Conservation (phyloP, 768 basidiomycete species). For the Lactifluus hygrophoroides region DNA sequence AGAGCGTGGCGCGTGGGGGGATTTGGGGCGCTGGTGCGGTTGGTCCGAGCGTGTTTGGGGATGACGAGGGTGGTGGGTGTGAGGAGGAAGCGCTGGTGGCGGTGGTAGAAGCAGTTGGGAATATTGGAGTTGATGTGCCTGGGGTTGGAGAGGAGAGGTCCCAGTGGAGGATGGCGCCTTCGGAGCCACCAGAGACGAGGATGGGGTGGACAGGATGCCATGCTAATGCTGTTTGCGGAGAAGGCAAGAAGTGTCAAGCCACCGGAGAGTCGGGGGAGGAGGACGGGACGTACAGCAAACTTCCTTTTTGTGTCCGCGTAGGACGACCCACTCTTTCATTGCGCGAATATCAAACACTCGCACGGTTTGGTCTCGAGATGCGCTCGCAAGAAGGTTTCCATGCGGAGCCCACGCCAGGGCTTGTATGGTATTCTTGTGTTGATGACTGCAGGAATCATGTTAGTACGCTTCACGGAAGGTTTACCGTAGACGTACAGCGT, state of each 20-base stretch:
- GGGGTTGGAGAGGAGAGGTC: constrained; percentile 57
- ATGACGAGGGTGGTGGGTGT: neutral
- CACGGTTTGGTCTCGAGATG: constrained; percentile 89
- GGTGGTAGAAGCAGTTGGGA: neutral
- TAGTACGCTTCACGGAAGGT: neutral
- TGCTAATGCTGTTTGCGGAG: constrained; percentile 53
- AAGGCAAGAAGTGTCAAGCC: neutral
- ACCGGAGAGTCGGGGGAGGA: neutral
- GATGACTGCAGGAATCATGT: constrained; percentile 47
- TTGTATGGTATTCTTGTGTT: constrained; percentile 96
- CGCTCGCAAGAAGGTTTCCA: constrained; percentile 89
- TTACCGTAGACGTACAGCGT: constrained; percentile 56
- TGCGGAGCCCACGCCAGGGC: constrained; percentile 90
- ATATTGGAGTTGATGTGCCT: constrained; percentile 32
- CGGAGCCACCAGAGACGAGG: constrained; percentile 88
- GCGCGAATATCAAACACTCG: constrained; percentile 97
- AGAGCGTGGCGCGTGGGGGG: constrained; percentile 71
- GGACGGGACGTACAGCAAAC: constrained; percentile 31
- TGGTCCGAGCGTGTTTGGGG: neutral
- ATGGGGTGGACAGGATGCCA: constrained; percentile 96
- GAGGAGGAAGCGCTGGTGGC: neutral
- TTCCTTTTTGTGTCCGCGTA: constrained; percentile 97
- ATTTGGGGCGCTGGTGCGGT: constrained; percentile 22
- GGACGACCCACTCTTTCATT: constrained; percentile 88
- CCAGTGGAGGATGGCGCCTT: constrained; percentile 94